Percentiles rank a stretch among this genome's conserved stretches.
phyloP scores from a whole-genome alignment of 108 stramenopile genomes.

The Cyclotella kingstonii region DNA sequence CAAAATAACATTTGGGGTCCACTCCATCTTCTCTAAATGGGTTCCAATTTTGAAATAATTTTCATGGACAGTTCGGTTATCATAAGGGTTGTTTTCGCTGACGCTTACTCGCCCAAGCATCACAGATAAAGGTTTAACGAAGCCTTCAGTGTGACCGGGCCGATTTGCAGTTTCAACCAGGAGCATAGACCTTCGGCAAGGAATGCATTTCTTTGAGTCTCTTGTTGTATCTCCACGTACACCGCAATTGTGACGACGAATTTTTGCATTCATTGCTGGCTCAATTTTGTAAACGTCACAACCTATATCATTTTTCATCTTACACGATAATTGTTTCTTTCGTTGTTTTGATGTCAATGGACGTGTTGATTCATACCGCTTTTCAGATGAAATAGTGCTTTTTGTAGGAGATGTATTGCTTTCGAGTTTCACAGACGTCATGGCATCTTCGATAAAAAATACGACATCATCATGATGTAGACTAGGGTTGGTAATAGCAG shows the following conservation, averaged over 20 bases:
- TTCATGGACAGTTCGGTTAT: constrained; percentile 38
- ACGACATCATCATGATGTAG: constrained; percentile 66
- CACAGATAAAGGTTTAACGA: constrained; percentile 45
- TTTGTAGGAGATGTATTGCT: too few species aligned
- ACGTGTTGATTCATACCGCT: too few species aligned
- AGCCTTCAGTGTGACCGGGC: too few species aligned
- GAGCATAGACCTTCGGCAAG: constrained; percentile 62
- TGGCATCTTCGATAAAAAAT: constrained; percentile 63
- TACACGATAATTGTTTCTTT: constrained; percentile 8
- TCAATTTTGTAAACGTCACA: background rate
- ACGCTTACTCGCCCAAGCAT: constrained; percentile 39
- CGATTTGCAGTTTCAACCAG: constrained; percentile 65
- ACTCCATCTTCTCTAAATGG: constrained; percentile 53
- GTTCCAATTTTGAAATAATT: constrained; percentile 1
- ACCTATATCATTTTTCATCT: too few species aligned
- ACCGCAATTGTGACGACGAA: constrained; percentile 56
- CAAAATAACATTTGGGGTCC: constrained; percentile 69
- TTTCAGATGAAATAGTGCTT: too few species aligned
- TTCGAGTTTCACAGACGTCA: background rate
- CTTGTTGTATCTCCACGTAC: constrained; percentile 55
- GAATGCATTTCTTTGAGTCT: constrained; percentile 59
- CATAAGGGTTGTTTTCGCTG: too few species aligned
- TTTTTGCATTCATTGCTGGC: background rate
- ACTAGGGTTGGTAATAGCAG: constrained; percentile 52
- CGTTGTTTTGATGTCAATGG: background rate